Conservation (phyloP, 2,329 filamentous ascomycete species). For the Fusarium brevicatenulatum region DNA sequence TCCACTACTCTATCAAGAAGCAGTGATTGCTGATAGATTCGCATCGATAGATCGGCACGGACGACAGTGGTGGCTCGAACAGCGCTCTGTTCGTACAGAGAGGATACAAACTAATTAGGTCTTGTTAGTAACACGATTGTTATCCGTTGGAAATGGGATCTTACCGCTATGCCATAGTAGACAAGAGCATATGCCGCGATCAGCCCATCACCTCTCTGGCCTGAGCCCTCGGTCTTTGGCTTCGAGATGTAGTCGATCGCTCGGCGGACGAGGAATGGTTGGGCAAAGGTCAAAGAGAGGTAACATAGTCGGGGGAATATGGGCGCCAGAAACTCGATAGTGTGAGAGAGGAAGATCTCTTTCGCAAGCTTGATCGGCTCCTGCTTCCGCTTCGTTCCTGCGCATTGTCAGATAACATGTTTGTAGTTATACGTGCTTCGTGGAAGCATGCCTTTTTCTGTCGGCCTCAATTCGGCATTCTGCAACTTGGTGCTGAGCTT, state of each 20-base stretch:
- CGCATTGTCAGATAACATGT: not conserved
- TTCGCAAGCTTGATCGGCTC: not conserved
- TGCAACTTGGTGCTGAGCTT: not conserved
- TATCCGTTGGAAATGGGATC: too few species aligned
- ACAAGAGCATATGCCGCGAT: not conserved
- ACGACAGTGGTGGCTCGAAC: not conserved
- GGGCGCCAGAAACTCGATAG: not conserved
- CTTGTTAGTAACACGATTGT: fast-evolving
- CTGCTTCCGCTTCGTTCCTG: not conserved
- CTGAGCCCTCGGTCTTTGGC: not conserved
- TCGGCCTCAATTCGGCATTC: not conserved
- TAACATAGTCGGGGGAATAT: not conserved
- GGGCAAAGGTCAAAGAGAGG: not conserved
- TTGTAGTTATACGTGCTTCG: fast-evolving
- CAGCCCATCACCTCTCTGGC: not conserved
- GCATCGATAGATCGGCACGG: not conserved
- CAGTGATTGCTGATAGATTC: not conserved
- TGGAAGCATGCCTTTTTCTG: not conserved
- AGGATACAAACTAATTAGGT: fast-evolving
- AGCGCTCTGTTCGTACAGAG: not conserved
- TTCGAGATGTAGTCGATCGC: not conserved
- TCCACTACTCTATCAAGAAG: not conserved
- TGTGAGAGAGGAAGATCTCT: not conserved
- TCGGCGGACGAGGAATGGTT: not conserved
- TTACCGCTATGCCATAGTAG: not conserved